Evolutionary conservation across 2,329 filamentous ascomycete species (phyloP).

Genomic region (Geoglossum cookeanum): DNA sequence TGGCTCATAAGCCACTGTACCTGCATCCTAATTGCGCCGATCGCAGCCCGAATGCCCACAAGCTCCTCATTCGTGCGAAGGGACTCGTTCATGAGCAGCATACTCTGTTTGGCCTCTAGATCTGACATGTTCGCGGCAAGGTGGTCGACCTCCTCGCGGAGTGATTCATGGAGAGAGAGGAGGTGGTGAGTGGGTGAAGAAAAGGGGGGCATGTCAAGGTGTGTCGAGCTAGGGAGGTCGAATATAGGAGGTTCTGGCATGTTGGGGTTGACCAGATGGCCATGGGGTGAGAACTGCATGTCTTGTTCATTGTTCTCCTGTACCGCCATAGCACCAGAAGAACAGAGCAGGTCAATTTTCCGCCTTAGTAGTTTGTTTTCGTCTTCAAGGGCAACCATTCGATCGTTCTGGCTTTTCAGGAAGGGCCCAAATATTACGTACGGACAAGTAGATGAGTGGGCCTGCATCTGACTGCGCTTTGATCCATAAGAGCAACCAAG

Average conservation of each 20-base stretch:
- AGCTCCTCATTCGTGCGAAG: slow-evolving; percentile 42
- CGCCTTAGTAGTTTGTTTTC: slow-evolving; percentile 20
- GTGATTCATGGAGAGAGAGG: slow-evolving; percentile 38
- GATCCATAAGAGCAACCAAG: slow-evolving; percentile 24
- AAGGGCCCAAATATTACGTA: slow-evolving; percentile 28
- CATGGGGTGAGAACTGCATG: not conserved
- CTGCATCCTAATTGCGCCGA: slow-evolving; percentile 39
- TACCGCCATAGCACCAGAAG: not conserved
- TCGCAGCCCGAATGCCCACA: slow-evolving; percentile 38
- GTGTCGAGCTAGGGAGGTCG: slow-evolving; percentile 11
- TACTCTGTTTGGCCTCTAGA: slow-evolving; percentile 39
- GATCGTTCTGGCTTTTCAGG: slow-evolving; percentile 23
- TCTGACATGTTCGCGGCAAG: slow-evolving; percentile 35
- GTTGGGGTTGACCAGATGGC: not conserved
- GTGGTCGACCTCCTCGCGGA: slow-evolving; percentile 38
- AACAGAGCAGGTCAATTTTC: slow-evolving; percentile 23
- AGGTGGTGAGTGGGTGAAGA: slow-evolving; percentile 34
- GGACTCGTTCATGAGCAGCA: slow-evolving; percentile 44
- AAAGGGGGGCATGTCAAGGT: slow-evolving; percentile 13
- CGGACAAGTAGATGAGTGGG: slow-evolving; percentile 23
- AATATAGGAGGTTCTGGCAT: slow-evolving; percentile 5
- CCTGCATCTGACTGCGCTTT: slow-evolving; percentile 21
- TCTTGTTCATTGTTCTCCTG: not conserved
- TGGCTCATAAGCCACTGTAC: slow-evolving; percentile 43
- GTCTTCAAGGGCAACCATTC: slow-evolving; percentile 17